Conservation (phyloP, 1,284 basidiomycete genomes). For the Peniophora sp. region DNA sequence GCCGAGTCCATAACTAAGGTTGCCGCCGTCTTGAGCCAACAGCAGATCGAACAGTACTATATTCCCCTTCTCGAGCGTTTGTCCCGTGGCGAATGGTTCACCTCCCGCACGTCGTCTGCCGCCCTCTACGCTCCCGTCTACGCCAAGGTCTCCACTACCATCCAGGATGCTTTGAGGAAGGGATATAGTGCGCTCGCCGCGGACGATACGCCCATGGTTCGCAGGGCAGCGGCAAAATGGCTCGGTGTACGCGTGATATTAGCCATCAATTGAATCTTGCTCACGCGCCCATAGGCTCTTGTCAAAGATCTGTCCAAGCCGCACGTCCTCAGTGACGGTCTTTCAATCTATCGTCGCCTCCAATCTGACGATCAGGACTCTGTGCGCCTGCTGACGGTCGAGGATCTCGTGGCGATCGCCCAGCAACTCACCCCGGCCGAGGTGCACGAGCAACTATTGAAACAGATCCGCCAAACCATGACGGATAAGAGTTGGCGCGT, state of each 20-base stretch:
- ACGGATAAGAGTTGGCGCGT: conserved; percentile 98
- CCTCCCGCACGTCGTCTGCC: conserved; percentile 94
- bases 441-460: conserved; percentile 86
- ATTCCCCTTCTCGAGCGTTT: conserved; percentile 89
- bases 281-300: conserved; percentile 47
- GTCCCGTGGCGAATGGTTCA: conserved; percentile 97
- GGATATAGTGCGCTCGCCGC: conserved; percentile 79
- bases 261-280: conserved; percentile 8
- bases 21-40: conserved; percentile 68
- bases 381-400: conserved; percentile 91
- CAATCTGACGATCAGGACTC: conserved; percentile 98
- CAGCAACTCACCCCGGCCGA: conserved; percentile 79
- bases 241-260: conserved; percentile 66
- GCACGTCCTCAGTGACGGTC: conserved; percentile 81
- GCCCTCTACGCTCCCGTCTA: conserved; percentile 95
- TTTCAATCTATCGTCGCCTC: conserved; percentile 92
- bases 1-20: conserved; percentile 96
- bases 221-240: conserved; percentile 93
- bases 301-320: conserved; percentile 70
- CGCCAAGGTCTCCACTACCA: conserved; percentile 59
- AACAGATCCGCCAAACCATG: conserved; percentile 82
- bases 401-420: conserved; percentile 92
- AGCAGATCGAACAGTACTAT: conserved; percentile 87
- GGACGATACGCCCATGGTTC: conserved; percentile 99
- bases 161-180: conserved; percentile 88